A percentile compares a stretch with the other conserved stretches of the same genome.
These are phyloP conservation scores for Leccinum fuscescens DNA, from an alignment of 1,284 basidiomycete genomes.

Conservation along the genomic window DNA sequence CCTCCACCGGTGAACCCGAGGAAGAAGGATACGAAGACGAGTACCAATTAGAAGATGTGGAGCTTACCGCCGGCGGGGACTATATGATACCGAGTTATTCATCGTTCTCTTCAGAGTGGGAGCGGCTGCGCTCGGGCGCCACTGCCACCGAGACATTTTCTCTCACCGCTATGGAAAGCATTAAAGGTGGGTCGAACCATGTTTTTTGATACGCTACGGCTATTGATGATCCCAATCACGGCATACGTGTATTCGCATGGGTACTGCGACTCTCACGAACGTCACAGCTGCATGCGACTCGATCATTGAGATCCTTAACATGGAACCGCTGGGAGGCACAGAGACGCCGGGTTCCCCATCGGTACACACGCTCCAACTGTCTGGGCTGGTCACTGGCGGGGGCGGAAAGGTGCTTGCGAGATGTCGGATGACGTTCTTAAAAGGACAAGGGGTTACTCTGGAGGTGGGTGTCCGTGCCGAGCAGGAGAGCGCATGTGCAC, in stretches of 20 bases:
- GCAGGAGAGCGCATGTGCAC: conserved; percentile 46
- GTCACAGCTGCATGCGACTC: too few relatives aligned
- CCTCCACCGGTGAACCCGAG: conserved; percentile 80
- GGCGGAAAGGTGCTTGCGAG: too few relatives aligned
- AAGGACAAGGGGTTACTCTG: too few relatives aligned
- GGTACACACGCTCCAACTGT: too few relatives aligned
- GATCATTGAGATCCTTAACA: too few relatives aligned
- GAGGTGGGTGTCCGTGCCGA: too few relatives aligned
- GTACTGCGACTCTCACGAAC: too few relatives aligned
- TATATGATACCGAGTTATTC: conserved; percentile 89
- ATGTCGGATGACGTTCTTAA: too few relatives aligned
- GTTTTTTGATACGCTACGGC: conserved; percentile 6
- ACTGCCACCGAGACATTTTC: conserved; percentile 92
- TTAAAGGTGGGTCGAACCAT: conserved; percentile 69
- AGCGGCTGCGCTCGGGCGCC: conserved; percentile 75
- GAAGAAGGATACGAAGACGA: conserved; percentile 96
- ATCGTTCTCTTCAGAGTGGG: conserved; percentile 85
- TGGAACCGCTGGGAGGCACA: too few relatives aligned
- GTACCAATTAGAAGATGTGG: conserved; percentile 96
- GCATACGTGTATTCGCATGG: conserved; percentile 13
- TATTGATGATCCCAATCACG: conserved; percentile 18
- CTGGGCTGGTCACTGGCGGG: too few relatives aligned
- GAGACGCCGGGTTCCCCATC: too few relatives aligned
- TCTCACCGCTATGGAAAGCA: conserved; percentile 87
- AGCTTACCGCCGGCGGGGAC: conserved; percentile 87